Conservation (phyloP, 371 early-diverging fungal species). For the Amoeboaphelidium occidentale region DNA sequence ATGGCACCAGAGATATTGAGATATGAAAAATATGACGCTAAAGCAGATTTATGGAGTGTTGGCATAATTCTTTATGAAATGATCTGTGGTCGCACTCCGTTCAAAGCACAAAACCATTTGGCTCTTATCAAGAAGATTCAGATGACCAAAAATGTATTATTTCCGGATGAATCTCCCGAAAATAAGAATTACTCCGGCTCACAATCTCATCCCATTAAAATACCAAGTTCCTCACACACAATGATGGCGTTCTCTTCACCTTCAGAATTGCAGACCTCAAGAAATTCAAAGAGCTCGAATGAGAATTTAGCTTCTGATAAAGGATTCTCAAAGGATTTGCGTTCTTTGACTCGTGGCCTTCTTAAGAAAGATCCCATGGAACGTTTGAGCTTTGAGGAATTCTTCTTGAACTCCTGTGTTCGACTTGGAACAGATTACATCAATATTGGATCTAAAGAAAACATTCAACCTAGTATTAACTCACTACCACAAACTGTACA, state of each 20-base stretch:
- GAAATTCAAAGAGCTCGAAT: too few relatives aligned
- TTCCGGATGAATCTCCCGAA: slow-evolving; percentile 40
- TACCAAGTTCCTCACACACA: too few relatives aligned
- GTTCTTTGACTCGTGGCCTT: slow-evolving; percentile 49
- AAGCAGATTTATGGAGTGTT: slow-evolving; percentile 89
- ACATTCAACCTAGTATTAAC: too few relatives aligned
- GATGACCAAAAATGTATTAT: slow-evolving; percentile 48
- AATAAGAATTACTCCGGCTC: too few relatives aligned
- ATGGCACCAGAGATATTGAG: slow-evolving; percentile 16
- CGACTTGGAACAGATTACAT: not conserved
- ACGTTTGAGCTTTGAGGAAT: slow-evolving; percentile 68
- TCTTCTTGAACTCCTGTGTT: slow-evolving; percentile 45
- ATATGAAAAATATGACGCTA: slow-evolving; percentile 73
- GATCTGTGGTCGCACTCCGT: slow-evolving; percentile 68
- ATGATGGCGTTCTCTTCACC: too few relatives aligned
- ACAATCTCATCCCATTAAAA: too few relatives aligned
- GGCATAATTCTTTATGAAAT: slow-evolving; percentile 87
- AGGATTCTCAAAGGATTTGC: slow-evolving; percentile 46
- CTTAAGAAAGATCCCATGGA: slow-evolving; percentile 59
- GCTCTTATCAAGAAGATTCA: slow-evolving; percentile 71
- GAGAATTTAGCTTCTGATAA: too few relatives aligned
- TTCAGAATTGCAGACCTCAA: too few relatives aligned
- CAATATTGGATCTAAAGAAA: not conserved
- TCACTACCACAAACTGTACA: too few relatives aligned
- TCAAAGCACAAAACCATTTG: slow-evolving; percentile 70